phyloP scores from a whole-genome alignment of 163 green algal genomes.

The Chloroidium sp. region DNA sequence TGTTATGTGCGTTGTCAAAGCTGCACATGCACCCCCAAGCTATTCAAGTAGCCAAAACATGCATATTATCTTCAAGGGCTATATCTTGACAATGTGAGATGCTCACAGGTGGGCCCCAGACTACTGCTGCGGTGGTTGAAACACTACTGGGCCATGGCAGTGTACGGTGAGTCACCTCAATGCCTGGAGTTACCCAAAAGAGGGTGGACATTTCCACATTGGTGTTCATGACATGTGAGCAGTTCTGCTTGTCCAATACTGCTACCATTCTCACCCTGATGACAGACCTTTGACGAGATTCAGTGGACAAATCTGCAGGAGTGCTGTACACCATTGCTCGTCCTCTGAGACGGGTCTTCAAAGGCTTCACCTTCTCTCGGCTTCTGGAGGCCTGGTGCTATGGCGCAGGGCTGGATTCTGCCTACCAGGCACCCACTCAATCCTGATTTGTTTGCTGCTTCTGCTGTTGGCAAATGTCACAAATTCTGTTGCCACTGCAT shows the following conservation, averaged over 20 bases:
- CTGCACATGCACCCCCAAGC: not conserved
- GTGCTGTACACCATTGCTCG: conserved; percentile 28
- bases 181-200: no score
- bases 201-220: no score
- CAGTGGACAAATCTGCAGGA: no score
- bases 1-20: not conserved
- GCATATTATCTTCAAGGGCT: not conserved
- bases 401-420: not conserved
- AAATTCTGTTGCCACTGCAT: no score
- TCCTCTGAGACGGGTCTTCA: conserved; percentile 19
- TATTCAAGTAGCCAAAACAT: not conserved
- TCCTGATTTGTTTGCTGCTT: no score
- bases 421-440: no score
- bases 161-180: conserved; percentile 22
- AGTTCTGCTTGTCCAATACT: no score
- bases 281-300: no score
- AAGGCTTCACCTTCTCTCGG: not conserved
- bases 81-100: not conserved
- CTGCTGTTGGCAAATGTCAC: no score
- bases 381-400: not conserved
- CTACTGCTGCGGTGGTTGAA: conserved; percentile 49
- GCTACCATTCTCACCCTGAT: no score
- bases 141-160: conserved; percentile 47
- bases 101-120: conserved; percentile 32
- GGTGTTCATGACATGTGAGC: no score